Evolutionary conservation across 2,329 filamentous ascomycete species (phyloP).

Genomic region (Paramyrothecium sp.): DNA sequence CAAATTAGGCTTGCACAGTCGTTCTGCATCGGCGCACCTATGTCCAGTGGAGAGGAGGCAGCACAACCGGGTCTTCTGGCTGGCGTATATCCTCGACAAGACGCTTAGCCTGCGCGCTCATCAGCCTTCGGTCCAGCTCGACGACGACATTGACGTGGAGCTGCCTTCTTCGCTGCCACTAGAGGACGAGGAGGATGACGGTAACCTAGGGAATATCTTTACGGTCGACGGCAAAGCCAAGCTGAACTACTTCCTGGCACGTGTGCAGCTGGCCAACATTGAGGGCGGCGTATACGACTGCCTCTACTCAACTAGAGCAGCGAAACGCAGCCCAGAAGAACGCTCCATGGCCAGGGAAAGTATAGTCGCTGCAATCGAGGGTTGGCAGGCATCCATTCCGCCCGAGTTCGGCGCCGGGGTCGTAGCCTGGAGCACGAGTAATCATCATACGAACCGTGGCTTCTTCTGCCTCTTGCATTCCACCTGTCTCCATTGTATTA

Average conservation of each 20-base stretch:
- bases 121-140: slow-evolving; percentile 30
- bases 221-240: background rate
- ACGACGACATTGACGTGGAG: slow-evolving; percentile 33
- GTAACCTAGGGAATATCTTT: background rate
- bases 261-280: slow-evolving; percentile 6
- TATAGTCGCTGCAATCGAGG: background rate
- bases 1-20: slow-evolving; percentile 27
- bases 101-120: slow-evolving; percentile 31
- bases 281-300: slow-evolving; percentile 7
- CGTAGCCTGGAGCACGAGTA: background rate
- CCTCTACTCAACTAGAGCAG: slow-evolving; percentile 2
- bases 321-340: background rate
- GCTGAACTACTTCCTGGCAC: slow-evolving; percentile 5
- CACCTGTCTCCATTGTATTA: background rate
- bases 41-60: slow-evolving; percentile 12
- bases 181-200: background rate
- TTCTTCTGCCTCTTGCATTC: slow-evolving; percentile 1
- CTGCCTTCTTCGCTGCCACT: slow-evolving; percentile 15
- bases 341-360: background rate
- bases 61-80: slow-evolving; percentile 32
- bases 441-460: background rate
- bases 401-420: slow-evolving; percentile 1
- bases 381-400: background rate
- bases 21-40: slow-evolving; percentile 1
- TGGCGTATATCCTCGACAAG: slow-evolving; percentile 34